Base-by-base conservation (phyloP, 1,284 basidiomycete species). In the Puccinia brachypodii region DNA sequence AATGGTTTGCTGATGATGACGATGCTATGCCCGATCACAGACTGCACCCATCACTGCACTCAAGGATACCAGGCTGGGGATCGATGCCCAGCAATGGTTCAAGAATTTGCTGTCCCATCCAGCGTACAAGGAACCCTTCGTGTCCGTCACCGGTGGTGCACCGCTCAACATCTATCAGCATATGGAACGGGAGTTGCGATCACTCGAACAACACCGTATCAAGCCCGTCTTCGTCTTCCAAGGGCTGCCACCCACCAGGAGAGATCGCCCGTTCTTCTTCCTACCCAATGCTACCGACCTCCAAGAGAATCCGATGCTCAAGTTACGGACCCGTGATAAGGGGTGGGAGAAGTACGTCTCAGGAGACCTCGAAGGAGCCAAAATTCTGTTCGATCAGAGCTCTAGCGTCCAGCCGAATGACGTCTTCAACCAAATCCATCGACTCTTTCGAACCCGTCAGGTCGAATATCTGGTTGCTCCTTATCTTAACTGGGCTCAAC, bases 161-260 rank as follows among this genome's bases (percentile, higher is more conserved):
- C 96, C 96, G 1, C 64, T 81, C 22, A 81, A 81, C 44, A 68
- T 74, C 22, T 81, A 81, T 60, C 80, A 81, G 62, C 92, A 94
- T 83, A 95, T 99, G 87, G 96, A 98, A 88, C 89, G 91, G 47
- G 96, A 99, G 89, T 89, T 99, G 72, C 92, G 95, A 72, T 89
- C 90, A 11, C 91, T 98, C 85, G 96, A 98, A 89, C 92, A 92
- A 88, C 89, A 93, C 66, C 92, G 90, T 83, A 96, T 99, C 89
- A 98, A 97, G 87, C 97, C 96, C 36, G 94, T 99, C 47, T 98
- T 99, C 86, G 94, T 99, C 73, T 97, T 99, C 87, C 91, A 94
- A 60, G 96, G 96, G 19, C 89, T 97, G 53, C 87, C 89, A 91
- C 16, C 80, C 36, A 60, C 73, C 16, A 53, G 73, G 33, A 64